Evolutionary conservation across 331 rosid species (phyloP), one percentile per base, ranked within the genome.

Genomic region (Arachis monticola): DNA sequence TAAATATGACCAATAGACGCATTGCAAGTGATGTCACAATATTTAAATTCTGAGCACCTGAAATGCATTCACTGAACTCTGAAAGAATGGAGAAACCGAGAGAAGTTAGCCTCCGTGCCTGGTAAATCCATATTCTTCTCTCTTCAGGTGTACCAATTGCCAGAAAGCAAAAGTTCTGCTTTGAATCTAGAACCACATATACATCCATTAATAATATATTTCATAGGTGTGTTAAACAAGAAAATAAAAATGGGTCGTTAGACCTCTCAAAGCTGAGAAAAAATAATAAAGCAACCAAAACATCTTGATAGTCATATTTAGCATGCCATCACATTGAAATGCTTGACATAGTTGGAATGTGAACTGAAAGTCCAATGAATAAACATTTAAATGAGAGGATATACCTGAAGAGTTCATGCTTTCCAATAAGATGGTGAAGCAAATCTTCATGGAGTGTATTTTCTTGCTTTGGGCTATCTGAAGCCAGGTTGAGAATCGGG

Each of bases 51-150:
- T 86, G 93, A 72, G 57, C 75, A 79, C 79, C 68, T 9, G 78
- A 69, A 57, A 56, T 65, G 64, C 77, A 67, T 69, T 79, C 82
- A 61, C 89, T 87, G 30, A 86, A 94, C 83, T 92, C 87, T 7
- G 83, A 77, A 82, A 94, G 99, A 86, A 88, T 78, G 53, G 74
- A 70, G 67, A 92, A 75, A 57, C 97, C 84, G 61, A 92, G 79
- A 78, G 88, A 87, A 78, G 82, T 82, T 78, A 94, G 88, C 82
- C 74, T 83, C 22, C 56, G 78, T 22, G 96, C 82, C 84, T 94
- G 97, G 83, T 80, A 87, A 79, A 67, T 72, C 97, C 97, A 94
- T 55, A 87, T 79, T 90, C 88, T 83, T 85, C 91, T 94, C 80
- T 87, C 97, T 75, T 90, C 97, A 47, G 78, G 60, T 22, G 86